A percentile compares a stretch with the other conserved stretches of the same genome.
phyloP scores from a whole-genome alignment of 1,139 yeast genomes.

The Sugiyamaella japonica region DNA sequence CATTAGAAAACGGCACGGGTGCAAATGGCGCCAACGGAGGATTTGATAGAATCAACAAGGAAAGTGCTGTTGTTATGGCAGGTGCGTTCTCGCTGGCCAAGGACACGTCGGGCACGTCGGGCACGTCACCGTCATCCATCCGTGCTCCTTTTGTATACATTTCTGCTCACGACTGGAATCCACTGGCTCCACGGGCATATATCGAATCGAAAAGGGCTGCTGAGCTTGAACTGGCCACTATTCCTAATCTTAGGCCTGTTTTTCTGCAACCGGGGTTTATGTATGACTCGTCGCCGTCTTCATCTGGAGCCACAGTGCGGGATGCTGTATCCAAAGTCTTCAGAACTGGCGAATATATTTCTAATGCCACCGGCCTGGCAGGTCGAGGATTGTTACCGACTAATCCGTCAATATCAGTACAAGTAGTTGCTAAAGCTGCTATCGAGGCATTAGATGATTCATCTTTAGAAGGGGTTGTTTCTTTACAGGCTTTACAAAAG shows the following conservation, averaged over 20 bases:
- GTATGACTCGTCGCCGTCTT: conserved; percentile 49
- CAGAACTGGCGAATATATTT: conserved; percentile 15
- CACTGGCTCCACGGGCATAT: conserved; percentile 59
- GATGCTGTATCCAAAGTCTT: conserved; percentile 19
- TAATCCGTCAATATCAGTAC: conserved; percentile 54
- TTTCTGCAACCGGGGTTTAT: conserved; percentile 78
- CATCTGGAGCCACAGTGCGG: conserved; percentile 14
- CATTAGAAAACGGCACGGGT: conserved; percentile 24
- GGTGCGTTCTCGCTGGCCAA: conserved; percentile 46
- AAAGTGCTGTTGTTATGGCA: conserved; percentile 68
- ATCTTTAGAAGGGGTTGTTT: conserved; percentile 56
- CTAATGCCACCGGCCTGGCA: conserved; percentile 30
- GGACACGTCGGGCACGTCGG: conserved; percentile 8
- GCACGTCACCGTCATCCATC: conserved; percentile 36
- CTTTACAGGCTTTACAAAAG: conserved; percentile 46
- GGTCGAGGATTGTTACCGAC: conserved; percentile 34
- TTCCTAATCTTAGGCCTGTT: conserved; percentile 54
- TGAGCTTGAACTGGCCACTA: conserved; percentile 52
- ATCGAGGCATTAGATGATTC: conserved; percentile 55
- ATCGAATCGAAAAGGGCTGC: conserved; percentile 76
- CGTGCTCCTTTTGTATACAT: conserved; percentile 63
- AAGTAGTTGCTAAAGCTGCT: conserved; percentile 62
- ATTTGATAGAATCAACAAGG: conserved; percentile 65
- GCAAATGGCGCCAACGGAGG: neutral
- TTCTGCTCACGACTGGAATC: conserved; percentile 71